Evolutionary conservation across 2,329 filamentous ascomycete species (phyloP), one percentile per base, ranked within the genome.

Genomic region (Microdochium trichocladiopsis): DNA sequence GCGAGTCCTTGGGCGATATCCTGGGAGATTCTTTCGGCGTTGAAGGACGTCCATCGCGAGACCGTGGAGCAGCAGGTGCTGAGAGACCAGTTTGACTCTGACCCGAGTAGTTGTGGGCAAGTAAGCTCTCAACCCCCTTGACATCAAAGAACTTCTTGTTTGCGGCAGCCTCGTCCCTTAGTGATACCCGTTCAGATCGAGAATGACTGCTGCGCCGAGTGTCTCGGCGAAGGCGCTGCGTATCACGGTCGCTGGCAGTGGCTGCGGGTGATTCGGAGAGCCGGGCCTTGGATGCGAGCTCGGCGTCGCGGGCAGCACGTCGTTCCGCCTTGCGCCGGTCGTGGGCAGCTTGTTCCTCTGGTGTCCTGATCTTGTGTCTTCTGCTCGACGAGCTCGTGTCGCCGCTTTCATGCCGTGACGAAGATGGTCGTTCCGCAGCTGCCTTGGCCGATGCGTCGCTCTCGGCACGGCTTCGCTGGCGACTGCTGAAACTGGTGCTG

Each of bases 311-410:
- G 14, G 61, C 60, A 16, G 64, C 64, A 45, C 67, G 72, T 25
- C 73, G 72, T 57, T 79, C 76, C 50, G 71, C 72, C 61, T 74
- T 79, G 53, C 72, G 72, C 56, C 62, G 72, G 2, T 81, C 77
- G 51, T 78, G 73, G 2, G 71, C 73, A 16, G 69, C 74, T 54
- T 77, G 75, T 57, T 80, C 75, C 55, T 79, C 75, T 2, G 70
- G 65, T 2, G 73, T 76, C 52, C 75, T 72, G 41, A 22, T 45
- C 18, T 8, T 22, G 43, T 69, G 68, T 47, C 58, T 65, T 16
- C 62, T 60, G 37, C 63, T 63, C 10, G 62, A 63, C 2, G 66
- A 61, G 50, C 60, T 62, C 18, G 6, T 12, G 25, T 57, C 63
- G 47, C 68, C 66, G 53, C 61, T 70, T n/a, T 74, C 72, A 18